A percentile compares a stretch with the other conserved stretches of the same genome.
phyloP scores from a whole-genome alignment of 2,329 filamentous ascomycete genomes.

The Aspergillus quadricinctus region DNA sequence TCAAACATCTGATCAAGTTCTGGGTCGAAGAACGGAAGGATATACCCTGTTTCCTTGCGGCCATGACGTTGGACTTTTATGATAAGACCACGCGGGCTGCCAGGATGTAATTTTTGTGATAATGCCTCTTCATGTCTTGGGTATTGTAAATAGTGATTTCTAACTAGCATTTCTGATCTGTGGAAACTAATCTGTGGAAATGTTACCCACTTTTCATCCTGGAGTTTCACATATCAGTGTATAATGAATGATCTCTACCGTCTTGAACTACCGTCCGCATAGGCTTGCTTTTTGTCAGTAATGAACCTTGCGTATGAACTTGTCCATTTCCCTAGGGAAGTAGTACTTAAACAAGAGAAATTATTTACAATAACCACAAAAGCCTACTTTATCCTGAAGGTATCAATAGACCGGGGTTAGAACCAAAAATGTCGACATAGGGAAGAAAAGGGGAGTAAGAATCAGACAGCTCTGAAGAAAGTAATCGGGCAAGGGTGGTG shows the following conservation, averaged over 20 bases:
- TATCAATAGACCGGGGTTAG: neutral
- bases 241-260: neutral
- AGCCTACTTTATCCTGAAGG: conserved; percentile 2
- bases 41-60: conserved; percentile 88
- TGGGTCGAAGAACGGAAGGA: conserved; percentile 94
- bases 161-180: neutral
- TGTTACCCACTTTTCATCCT: neutral
- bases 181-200: neutral
- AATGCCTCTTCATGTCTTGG: conserved; percentile 7
- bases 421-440: neutral
- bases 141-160: conserved; percentile 2
- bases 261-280: neutral
- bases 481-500: neutral
- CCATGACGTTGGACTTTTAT: conserved; percentile 88
- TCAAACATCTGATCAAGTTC: conserved; percentile 82
- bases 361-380: conserved; percentile 13
- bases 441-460: conserved; percentile 15
- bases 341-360: neutral
- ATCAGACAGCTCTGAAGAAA: conserved; percentile 1
- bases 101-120: conserved; percentile 24
- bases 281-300: neutral
- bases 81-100: conserved; percentile 53
- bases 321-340: neutral
- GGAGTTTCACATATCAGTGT: neutral
- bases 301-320: neutral